These are phyloP conservation scores for Scolecobasidium constrictum DNA, from an alignment of 2,329 filamentous ascomycete genomes.

Conservation along the genomic window DNA sequence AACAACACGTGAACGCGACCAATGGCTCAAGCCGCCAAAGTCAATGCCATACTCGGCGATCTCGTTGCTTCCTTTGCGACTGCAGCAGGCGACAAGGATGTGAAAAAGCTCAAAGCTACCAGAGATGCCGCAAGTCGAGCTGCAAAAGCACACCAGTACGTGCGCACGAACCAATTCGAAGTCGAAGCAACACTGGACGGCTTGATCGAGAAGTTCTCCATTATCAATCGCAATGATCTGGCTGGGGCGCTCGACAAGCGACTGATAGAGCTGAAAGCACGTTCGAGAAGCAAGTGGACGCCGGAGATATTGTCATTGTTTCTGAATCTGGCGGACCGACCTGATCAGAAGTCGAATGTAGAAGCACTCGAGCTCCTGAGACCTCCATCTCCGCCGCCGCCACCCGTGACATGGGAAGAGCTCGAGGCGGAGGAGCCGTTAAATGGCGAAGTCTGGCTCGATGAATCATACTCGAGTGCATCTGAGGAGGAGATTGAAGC, in stretches of 20 bases:
- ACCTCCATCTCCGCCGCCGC: constrained; percentile 33
- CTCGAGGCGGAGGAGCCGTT: constrained; percentile 68
- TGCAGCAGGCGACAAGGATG: constrained; percentile 25
- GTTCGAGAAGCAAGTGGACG: constrained; percentile 48
- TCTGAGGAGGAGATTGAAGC: constrained; percentile 43
- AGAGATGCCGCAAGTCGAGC: constrained; percentile 28
- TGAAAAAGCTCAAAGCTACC: constrained; percentile 21
- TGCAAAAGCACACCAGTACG: constrained; percentile 30
- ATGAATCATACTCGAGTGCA: constrained; percentile 53
- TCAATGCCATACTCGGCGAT: constrained; percentile 53
- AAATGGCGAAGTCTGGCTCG: constrained; percentile 59
- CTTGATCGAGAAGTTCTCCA: constrained; percentile 75
- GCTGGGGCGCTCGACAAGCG: constrained; percentile 56
- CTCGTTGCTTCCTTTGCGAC: constrained; percentile 55
- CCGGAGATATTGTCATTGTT: constrained; percentile 74
- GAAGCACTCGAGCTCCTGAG: constrained; percentile 37
- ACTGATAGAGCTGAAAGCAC: constrained; percentile 46
- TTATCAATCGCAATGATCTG: constrained; percentile 68
- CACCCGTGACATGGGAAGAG: constrained; percentile 63
- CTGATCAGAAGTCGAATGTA: constrained; percentile 58
- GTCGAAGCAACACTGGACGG: constrained; percentile 29
- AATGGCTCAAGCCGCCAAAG: constrained; percentile 9
- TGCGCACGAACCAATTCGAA: constrained; percentile 39
- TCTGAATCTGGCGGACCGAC: constrained; percentile 70
- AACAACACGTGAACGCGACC: background rate